Conservation (phyloP, 2,329 filamentous ascomycete genomes). For the Huntiella savannae region DNA sequence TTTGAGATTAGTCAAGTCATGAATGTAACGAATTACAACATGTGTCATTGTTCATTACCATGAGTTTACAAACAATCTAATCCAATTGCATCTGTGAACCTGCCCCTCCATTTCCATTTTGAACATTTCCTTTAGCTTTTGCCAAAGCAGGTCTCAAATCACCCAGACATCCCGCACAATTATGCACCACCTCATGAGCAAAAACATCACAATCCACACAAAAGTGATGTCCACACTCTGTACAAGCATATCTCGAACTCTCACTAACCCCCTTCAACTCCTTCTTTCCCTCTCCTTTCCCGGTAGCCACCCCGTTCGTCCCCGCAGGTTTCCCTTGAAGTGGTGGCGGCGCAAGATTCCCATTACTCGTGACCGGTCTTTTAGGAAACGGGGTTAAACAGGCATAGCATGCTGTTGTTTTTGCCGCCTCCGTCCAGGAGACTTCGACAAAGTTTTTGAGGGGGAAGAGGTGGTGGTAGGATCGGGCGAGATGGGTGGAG, state of each 20-base stretch:
- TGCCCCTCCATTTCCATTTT: constrained; percentile 1
- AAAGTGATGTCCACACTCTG: constrained; percentile 75
- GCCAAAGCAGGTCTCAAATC: constrained; percentile 20
- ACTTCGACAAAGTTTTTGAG: constrained; percentile 83
- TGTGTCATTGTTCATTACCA: neutral
- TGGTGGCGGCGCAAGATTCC: neutral
- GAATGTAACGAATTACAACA: no score
- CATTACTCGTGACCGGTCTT: constrained; percentile 14
- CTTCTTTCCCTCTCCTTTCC: constrained; percentile 4
- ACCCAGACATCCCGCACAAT: constrained; percentile 76
- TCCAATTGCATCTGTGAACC: no score
- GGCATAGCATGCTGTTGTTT: constrained; percentile 51
- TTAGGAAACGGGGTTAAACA: constrained; percentile 58
- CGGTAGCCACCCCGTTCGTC: neutral
- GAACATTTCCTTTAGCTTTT: constrained; percentile 11
- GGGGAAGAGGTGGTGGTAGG: constrained; percentile 83
- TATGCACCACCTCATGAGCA: constrained; percentile 83
- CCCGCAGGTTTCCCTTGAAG: neutral
- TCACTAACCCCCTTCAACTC: constrained; percentile 53
- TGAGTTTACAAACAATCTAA: neutral
- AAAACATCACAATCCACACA: constrained; percentile 97
- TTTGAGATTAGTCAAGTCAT: neutral
- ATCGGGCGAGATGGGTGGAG: constrained; percentile 81
- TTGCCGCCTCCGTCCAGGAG: constrained; percentile 52
- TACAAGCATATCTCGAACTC: constrained; percentile 74